phyloP scores from a whole-genome alignment of 345 rosid species.

The Carallia pectinifolia region DNA sequence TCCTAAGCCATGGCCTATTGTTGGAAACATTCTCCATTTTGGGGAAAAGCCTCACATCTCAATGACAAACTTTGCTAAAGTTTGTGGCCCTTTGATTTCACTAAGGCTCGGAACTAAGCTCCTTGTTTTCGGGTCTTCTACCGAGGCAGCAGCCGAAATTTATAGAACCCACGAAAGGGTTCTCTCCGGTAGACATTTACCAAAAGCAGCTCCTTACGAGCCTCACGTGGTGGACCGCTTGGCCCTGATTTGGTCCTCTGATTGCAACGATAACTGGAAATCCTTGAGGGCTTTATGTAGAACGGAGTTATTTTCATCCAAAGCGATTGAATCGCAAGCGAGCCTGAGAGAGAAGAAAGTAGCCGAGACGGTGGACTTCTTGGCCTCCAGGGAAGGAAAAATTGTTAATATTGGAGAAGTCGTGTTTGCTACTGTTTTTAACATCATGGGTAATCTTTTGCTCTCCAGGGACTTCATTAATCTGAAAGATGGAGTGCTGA shows the following conservation, averaged over 20 bases:
- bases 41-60: not conserved
- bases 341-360: not conserved
- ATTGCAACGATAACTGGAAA: not conserved
- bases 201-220: not conserved
- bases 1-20: not conserved
- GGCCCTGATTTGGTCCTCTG: not conserved
- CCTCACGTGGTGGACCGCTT: not conserved
- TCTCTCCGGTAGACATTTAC: no score
- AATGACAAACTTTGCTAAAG: not conserved
- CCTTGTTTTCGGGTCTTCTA: no score
- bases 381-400: not conserved
- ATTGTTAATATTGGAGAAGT: not conserved
- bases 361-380: not conserved
- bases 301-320: not conserved
- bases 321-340: not conserved
- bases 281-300: not conserved
- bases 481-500: not conserved
- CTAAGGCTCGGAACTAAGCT: no score
- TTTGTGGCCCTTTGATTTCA: not conserved
- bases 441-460: not conserved
- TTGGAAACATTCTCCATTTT: not conserved
- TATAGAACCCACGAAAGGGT: no score
- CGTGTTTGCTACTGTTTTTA: not conserved
- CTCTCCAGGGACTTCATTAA: not conserved
- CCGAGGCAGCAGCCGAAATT: no score